Evolutionary conservation across 768 basidiomycete genomes (phyloP), one percentile per base, ranked within the genome.

Genomic region (Steccherinum ochraceum): DNA sequence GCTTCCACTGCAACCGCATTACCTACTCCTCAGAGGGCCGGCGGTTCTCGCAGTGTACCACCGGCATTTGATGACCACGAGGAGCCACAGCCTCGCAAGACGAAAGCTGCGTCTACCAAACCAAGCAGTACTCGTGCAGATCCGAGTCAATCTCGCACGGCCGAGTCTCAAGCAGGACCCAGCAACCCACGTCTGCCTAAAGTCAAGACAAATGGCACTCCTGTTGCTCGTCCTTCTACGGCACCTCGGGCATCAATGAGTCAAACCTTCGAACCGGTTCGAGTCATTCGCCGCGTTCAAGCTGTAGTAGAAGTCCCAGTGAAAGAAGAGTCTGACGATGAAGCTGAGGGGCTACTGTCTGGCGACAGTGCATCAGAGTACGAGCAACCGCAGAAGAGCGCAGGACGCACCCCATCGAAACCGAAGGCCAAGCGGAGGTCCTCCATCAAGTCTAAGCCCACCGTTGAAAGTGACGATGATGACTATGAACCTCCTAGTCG

Each of bases 261-360:
- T 16, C 41, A 48, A 41, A 56, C 61, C 3, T 59, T 54, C 11
- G 61, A 62, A 45, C 72, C 69, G 0, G 30, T 35, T 7, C 61
- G 58, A 30, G 61, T 88, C 13, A 72, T 88, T 40, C 78, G 86
- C 19, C 79, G 81, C 26, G 86, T 88, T 5, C 77, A 80, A 19
- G 82, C 86, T 23, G 61, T 72, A 2, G 62, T 78, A 4, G 72
- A 86, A 18, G 68, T 86, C 1, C 70, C 76, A 26, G 78, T 87
- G 30, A 87, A 88, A 58, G 75, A 75, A 50, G 84, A 87, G 63
- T 80, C 79, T 2, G 69, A 68, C 1, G 73, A 73, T 4, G 67
- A 51, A 24, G 40, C 2, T 5, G 44, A 5, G 7, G 7, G 19
- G n/a, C 21, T 18, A 10, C 41, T 7, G 41, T 43, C 41, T 43